Conservation (phyloP, 495 filamentous ascomycete genomes). For the Penicillium dipodomyicola region DNA sequence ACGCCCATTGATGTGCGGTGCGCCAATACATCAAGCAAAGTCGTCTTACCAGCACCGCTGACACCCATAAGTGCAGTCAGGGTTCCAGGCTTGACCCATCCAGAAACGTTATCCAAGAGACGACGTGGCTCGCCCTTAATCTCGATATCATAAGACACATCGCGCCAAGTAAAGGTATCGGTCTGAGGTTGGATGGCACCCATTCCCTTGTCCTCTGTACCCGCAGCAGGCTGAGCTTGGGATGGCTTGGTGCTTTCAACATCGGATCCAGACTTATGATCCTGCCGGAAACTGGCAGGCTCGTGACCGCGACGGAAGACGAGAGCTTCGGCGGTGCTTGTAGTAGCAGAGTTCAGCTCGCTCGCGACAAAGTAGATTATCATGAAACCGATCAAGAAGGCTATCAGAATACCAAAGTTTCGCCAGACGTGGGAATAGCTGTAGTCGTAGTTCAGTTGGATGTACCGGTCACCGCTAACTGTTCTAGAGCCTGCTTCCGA, state of each 20-base stretch:
- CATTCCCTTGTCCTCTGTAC: constrained; percentile 37
- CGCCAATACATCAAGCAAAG: constrained; percentile 59
- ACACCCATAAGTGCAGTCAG: constrained; percentile 67
- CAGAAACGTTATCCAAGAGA: constrained; percentile 62
- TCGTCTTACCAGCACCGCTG: constrained; percentile 65
- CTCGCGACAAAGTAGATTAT: constrained; percentile 42
- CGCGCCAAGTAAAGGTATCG: constrained; percentile 72
- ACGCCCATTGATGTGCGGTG: constrained; percentile 50
- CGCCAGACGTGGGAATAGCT: constrained; percentile 58
- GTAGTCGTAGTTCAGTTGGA: constrained; percentile 52
- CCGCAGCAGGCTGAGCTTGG: constrained; percentile 13
- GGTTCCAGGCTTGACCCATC: constrained; percentile 67
- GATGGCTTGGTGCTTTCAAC: constrained; percentile 34
- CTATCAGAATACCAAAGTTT: constrained; percentile 63
- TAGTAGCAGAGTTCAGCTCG: constrained; percentile 34
- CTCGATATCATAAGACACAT: constrained; percentile 69
- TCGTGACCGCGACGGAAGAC: constrained; percentile 37
- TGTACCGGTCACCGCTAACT: constrained; percentile 52
- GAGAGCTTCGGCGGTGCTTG: constrained; percentile 34
- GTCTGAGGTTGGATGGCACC: constrained; percentile 39
- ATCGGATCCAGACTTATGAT: constrained; percentile 45
- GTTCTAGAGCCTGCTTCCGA: constrained; percentile 41
- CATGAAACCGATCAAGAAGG: constrained; percentile 58
- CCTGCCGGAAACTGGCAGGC: constrained; percentile 29
- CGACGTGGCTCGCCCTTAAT: constrained; percentile 55